Evolutionary conservation across 2,329 filamentous ascomycete genomes (phyloP).

Genomic region (Fusarium marasasianum): DNA sequence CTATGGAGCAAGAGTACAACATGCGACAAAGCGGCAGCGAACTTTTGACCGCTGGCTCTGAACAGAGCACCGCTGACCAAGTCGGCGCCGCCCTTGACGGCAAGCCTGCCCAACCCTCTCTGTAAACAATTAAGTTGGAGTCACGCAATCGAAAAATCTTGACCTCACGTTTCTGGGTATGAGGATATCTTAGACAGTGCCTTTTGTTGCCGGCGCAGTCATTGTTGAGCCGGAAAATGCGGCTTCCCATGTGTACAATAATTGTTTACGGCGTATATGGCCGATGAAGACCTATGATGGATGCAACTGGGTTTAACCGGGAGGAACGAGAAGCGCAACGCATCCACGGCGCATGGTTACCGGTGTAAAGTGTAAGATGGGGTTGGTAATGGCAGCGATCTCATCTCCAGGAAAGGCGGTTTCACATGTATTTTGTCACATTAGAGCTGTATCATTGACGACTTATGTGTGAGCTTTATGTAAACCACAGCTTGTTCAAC

Average conservation of each 20-base stretch:
- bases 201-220: constrained; percentile 32
- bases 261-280: constrained; percentile 41
- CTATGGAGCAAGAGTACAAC: constrained; percentile 97
- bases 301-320: constrained; percentile 32
- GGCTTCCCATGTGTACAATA: constrained; percentile 43
- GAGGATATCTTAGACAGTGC: constrained; percentile 29
- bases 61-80: constrained; percentile 58
- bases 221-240: constrained; percentile 28
- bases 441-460: constrained; percentile 37
- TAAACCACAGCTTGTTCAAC: background rate
- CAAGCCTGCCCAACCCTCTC: constrained; percentile 57
- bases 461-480: constrained; percentile 32
- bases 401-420: constrained; percentile 44
- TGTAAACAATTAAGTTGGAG: constrained; percentile 51
- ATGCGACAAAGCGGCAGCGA: constrained; percentile 94
- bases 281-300: constrained; percentile 36
- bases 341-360: constrained; percentile 33
- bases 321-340: constrained; percentile 30
- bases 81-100: constrained; percentile 61
- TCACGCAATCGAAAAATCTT: constrained; percentile 14
- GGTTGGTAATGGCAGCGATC: constrained; percentile 42
- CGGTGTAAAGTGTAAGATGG: constrained; percentile 43
- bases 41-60: constrained; percentile 61
- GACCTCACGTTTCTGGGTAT: constrained; percentile 15
- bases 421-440: constrained; percentile 44